A percentile compares a stretch with the other conserved stretches of the same genome.
phyloP scores from a whole-genome alignment of 2,329 filamentous ascomycete genomes.

The Tothia fuscella region DNA sequence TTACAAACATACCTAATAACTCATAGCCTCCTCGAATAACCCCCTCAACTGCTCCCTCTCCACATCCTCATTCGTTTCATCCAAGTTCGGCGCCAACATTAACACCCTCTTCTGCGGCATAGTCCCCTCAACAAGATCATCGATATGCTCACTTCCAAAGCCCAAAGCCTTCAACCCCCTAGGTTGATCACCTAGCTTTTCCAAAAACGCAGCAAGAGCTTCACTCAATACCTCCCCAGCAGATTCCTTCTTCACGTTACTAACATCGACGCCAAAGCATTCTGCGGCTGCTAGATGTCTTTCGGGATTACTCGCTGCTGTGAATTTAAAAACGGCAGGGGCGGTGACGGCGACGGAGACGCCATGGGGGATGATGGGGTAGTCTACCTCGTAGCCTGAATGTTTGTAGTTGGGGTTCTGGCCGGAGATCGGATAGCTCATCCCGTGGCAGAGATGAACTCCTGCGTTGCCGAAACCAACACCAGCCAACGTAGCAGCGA shows the following conservation, averaged over 20 bases:
- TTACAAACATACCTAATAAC: constrained; percentile 23
- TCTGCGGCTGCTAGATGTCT: constrained; percentile 83
- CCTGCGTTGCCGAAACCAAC: constrained; percentile 97
- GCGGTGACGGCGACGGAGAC: constrained; percentile 91
- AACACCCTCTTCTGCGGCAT: constrained; percentile 84
- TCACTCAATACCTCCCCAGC: constrained; percentile 82
- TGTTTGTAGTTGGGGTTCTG: constrained; percentile 91
- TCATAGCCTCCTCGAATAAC: constrained; percentile 37
- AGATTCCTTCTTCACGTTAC: constrained; percentile 74
- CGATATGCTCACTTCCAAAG: constrained; percentile 63
- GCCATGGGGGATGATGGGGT: constrained; percentile 84
- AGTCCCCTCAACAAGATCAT: constrained; percentile 81
- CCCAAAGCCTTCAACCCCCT: constrained; percentile 73
- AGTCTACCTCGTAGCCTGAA: constrained; percentile 64
- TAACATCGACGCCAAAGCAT: constrained; percentile 80
- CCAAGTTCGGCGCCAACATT: constrained; percentile 76
- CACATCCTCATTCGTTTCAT: constrained; percentile 31
- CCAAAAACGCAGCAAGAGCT: constrained; percentile 69
- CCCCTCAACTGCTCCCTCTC: constrained; percentile 37
- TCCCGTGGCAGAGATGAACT: constrained; percentile 80
- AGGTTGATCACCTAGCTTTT: constrained; percentile 80
- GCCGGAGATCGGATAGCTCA: constrained; percentile 95
- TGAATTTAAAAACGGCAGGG: constrained; percentile 89
- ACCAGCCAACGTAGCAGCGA: constrained; percentile 85
- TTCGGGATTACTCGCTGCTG: constrained; percentile 79